phyloP scores from a whole-genome alignment of 129 eudicot genomes.

The Centaurea solstitialis region DNA sequence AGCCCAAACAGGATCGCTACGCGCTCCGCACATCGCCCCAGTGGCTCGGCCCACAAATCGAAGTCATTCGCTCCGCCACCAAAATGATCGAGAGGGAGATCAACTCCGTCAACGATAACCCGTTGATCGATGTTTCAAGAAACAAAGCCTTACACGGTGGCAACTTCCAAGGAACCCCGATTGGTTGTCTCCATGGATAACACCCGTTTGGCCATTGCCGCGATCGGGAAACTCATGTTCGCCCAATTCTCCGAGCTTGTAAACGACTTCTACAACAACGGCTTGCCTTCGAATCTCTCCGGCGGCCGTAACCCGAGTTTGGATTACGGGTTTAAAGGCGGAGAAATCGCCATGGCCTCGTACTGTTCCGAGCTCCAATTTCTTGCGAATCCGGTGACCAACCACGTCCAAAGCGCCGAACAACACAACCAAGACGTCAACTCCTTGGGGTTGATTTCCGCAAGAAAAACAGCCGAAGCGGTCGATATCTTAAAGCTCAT shows the following conservation, averaged over 20 bases:
- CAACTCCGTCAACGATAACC: conserved; percentile 58
- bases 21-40: conserved; percentile 67
- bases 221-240: conserved; percentile 56
- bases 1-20: conserved; percentile 56
- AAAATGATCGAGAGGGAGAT: conserved; percentile 58
- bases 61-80: conserved; percentile 47
- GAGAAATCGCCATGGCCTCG: conserved; percentile 64
- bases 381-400: conserved; percentile 57
- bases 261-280: conserved; percentile 54
- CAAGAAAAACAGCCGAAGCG: conserved; percentile 53
- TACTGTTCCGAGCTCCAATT: conserved; percentile 59
- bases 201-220: conserved; percentile 49
- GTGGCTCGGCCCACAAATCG: conserved; percentile 63
- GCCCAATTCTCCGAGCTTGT: conserved; percentile 65
- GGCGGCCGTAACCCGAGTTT: conserved; percentile 63
- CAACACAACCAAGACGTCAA: conserved; percentile 69
- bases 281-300: conserved; percentile 51
- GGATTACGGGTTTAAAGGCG: conserved; percentile 67
- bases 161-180: conserved; percentile 66
- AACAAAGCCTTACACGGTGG: conserved; percentile 63
- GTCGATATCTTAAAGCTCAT: conserved; percentile 58
- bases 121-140: conserved; percentile 56
- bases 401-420: conserved; percentile 66
- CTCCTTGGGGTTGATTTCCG: conserved; percentile 52
- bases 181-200: conserved; percentile 67